Percentiles rank a stretch among this genome's conserved stretches.
Evolutionary conservation across 257 asterid genomes (phyloP).

Genomic region (Linaria vulgaris): DNA sequence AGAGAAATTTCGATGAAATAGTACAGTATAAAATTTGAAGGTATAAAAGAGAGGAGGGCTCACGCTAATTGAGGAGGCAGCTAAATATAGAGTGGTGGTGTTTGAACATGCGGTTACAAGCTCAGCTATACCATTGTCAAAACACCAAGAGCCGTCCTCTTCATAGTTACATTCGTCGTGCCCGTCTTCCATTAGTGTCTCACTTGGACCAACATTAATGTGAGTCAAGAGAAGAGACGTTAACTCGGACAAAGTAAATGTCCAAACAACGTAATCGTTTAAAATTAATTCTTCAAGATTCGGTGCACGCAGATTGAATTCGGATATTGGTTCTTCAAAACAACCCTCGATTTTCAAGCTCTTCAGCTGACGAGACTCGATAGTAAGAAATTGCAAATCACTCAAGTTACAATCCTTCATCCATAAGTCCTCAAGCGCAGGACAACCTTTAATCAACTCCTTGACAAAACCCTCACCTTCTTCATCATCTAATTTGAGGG

Average conservation of each 20-base stretch:
- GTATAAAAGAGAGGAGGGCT: no score
- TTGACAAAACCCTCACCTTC: background rate
- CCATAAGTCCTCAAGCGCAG: background rate
- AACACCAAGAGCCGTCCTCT: background rate
- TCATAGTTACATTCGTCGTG: background rate
- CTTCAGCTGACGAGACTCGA: background rate
- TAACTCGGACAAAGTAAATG: background rate
- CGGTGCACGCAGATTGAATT: background rate
- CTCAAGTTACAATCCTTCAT: background rate
- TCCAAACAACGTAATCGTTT: no score
- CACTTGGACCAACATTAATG: background rate
- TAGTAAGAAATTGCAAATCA: background rate
- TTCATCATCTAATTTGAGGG: background rate
- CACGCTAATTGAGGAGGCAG: background rate
- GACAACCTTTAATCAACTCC: background rate
- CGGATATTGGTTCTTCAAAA: background rate
- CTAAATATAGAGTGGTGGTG: background rate
- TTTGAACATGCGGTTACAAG: background rate
- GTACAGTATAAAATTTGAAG: no score
- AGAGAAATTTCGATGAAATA: no score
- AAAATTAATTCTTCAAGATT: background rate
- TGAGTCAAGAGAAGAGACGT: conserved; percentile 1
- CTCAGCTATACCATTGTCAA: background rate
- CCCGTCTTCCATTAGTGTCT: background rate
- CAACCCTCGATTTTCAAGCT: background rate